Conservation (phyloP, 2,329 filamentous ascomycete genomes). For the Mycosphaerella arachidis region DNA sequence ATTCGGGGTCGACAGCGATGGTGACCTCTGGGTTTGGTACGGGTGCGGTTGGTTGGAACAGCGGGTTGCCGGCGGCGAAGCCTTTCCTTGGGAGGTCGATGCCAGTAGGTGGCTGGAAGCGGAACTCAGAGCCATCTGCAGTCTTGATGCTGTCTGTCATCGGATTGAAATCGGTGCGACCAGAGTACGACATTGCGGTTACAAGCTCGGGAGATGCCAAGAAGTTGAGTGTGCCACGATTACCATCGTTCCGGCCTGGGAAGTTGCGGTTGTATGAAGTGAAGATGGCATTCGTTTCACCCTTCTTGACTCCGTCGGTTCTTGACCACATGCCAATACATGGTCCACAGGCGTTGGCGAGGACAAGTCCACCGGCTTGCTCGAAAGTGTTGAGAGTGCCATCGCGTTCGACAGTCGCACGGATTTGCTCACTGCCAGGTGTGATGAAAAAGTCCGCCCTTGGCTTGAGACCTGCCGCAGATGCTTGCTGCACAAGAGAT, state of each 20-base stretch:
- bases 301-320: constrained; percentile 78
- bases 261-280: constrained; percentile 99
- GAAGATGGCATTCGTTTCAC: constrained; percentile 87
- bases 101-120: constrained; percentile 70
- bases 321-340: constrained; percentile 75
- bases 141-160: constrained; percentile 80
- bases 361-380: constrained; percentile 77
- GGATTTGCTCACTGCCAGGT: constrained; percentile 92
- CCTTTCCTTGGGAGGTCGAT: constrained; percentile 62
- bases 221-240: constrained; percentile 97
- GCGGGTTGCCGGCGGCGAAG: constrained; percentile 73
- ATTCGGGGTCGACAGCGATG: constrained; percentile 80
- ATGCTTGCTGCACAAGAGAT: constrained; percentile 85
- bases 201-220: constrained; percentile 94
- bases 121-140: constrained; percentile 72
- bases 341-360: constrained; percentile 82
- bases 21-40: constrained; percentile 64
- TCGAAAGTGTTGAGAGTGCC: constrained; percentile 81
- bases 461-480: constrained; percentile 82
- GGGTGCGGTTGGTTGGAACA: constrained; percentile 68
- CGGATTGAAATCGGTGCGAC: constrained; percentile 91
- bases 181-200: constrained; percentile 91
- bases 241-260: constrained; percentile 92
- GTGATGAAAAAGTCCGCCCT: constrained; percentile 93
- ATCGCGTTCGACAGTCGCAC: constrained; percentile 86